A percentile compares a stretch with the other conserved stretches of the same genome.
These are phyloP conservation scores for Pleurozium schreberi DNA, from an alignment of 225 moss, liverwort and hornwort genomes.

Conservation along the genomic window DNA sequence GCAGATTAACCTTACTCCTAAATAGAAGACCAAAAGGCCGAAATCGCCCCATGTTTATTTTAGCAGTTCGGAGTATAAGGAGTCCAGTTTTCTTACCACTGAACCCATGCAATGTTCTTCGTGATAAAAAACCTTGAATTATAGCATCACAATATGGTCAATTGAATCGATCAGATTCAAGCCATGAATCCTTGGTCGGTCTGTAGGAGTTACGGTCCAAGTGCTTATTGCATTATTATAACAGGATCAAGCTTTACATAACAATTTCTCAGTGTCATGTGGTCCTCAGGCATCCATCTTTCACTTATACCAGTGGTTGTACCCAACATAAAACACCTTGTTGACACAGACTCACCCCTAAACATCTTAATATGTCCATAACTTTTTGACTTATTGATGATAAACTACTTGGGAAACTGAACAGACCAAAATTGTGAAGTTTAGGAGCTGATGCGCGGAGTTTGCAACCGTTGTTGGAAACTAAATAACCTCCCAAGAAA, in stretches of 20 bases:
- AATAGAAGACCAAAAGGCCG: neutral
- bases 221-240: neutral
- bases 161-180: neutral
- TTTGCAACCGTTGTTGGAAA: neutral
- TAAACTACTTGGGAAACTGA: neutral
- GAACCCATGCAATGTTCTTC: neutral
- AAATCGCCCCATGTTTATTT: neutral
- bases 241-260: neutral
- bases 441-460: too few relatives aligned
- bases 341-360: neutral
- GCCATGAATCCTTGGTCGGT: neutral
- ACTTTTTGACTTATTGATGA: neutral
- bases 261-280: neutral
- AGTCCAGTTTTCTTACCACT: too few relatives aligned
- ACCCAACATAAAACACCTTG: neutral
- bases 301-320: neutral
- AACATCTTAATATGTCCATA: neutral
- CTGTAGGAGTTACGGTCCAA: neutral
- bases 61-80: neutral
- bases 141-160: neutral
- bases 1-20: neutral
- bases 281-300: neutral
- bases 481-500: neutral
- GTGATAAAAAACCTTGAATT: neutral
- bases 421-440: neutral